Base-by-base conservation (phyloP, 805 yeast genomes). In the Zygoascus tannicola region DNA sequence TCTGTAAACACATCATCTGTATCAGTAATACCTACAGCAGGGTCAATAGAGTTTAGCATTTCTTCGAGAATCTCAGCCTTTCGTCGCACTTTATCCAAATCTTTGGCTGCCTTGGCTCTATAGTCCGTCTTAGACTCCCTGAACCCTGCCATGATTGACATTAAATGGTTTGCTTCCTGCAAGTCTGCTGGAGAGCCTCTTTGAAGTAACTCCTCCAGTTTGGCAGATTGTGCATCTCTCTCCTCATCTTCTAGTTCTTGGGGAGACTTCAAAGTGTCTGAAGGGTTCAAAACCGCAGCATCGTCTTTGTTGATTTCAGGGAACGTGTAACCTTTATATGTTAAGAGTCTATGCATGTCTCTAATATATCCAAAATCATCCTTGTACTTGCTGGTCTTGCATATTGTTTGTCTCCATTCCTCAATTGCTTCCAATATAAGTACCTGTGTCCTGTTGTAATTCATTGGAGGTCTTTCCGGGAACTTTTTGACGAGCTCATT, bases 61-160 rank as follows among this genome's bases (percentile, higher is more conserved):
- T 90, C 97, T 44, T 81, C 80, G 49, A 92, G 76, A 36, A 92
- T 70, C 51, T 85, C 94, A 12, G 86, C 84, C 65, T 92, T 92
- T 45, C 95, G 75, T 54, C 78, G 80, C 56, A 92, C 72, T 59
- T 84, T 81, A 39, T 83, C 85, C 43, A 92, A 70, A 57, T 92
- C 97, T 50, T 82, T 85, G 28, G 81, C 79, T 28, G 88, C 81
- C 54, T 83, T 78, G 45, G 83, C 85, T 57, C 78, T 79, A 51
- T 86, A 83, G 55, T 80, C 84, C 44, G 77, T 76, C 48, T 74
- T 68, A 48, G 79, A 76, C 60, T 87, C 95, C 56, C 84, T 86
- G 69, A 86, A 92, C 4, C 99, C 99, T 4, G 97, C 95, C 96
- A 92, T 87, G 53, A 92, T 78, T 62, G 90, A 87, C 98, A 92